These are phyloP conservation scores for Rugonectria rugulosa DNA, from an alignment of 2,329 filamentous ascomycete genomes.

Conservation along the genomic window DNA sequence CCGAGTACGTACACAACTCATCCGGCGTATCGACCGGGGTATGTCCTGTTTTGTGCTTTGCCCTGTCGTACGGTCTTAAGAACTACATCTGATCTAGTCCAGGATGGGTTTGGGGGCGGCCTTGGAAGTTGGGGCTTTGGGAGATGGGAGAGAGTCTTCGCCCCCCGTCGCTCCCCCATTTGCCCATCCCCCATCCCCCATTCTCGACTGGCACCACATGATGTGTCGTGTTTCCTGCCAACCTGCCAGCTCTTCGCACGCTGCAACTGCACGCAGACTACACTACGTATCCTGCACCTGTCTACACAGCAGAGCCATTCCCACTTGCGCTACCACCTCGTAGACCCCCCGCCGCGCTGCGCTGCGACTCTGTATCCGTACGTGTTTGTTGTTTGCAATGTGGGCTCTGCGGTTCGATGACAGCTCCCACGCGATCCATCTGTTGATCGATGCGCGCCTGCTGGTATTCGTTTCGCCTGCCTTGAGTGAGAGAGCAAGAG, in stretches of 20 bases:
- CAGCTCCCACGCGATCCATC: conserved; percentile 20
- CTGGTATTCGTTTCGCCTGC: not conserved
- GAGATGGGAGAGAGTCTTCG: too few species aligned
- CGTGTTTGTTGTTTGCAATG: too few species aligned
- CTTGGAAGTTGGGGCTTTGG: not conserved
- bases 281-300: too few species aligned
- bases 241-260: too few species aligned
- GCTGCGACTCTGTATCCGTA: too few species aligned
- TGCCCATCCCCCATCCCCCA: conserved; percentile 10
- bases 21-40: conserved; percentile 10
- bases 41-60: conserved; percentile 7
- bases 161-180: too few species aligned
- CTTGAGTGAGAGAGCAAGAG: not conserved
- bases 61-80: conserved; percentile 14
- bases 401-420: conserved; percentile 15
- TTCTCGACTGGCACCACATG: conserved; percentile 25
- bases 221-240: too few species aligned
- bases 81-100: conserved; percentile 18
- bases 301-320: too few species aligned
- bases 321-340: too few species aligned
- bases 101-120: conserved; percentile 4
- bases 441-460: conserved; percentile 16
- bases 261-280: too few species aligned
- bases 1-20: too few species aligned
- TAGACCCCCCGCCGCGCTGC: not conserved